Evolutionary conservation across 345 rosid species (phyloP).

Genomic region (Gossypium arboreum): DNA sequence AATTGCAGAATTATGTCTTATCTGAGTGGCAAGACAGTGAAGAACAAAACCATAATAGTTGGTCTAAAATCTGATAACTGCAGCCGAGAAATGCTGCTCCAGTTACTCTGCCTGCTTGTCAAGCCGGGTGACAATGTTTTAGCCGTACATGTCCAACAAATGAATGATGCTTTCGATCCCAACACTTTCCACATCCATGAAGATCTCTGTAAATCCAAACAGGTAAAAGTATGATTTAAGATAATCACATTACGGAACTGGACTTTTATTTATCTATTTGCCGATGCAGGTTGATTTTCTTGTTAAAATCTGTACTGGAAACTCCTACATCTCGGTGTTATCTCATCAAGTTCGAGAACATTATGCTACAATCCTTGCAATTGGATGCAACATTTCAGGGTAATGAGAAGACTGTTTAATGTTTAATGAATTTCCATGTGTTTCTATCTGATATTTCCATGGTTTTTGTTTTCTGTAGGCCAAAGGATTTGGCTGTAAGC

Average conservation of each 20-base stretch:
- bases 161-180: constrained; percentile 29
- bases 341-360: constrained; percentile 31
- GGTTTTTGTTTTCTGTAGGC: constrained; percentile 25
- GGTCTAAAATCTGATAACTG: constrained; percentile 33
- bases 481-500: constrained; percentile 24
- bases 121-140: constrained; percentile 29
- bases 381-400: constrained; percentile 39
- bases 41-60: constrained; percentile 30
- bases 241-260: neutral
- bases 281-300: constrained; percentile 35
- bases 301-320: constrained; percentile 32
- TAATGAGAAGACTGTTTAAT: neutral
- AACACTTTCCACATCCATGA: constrained; percentile 38
- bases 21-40: constrained; percentile 14
- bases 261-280: neutral
- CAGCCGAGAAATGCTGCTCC: constrained; percentile 30
- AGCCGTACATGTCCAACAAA: constrained; percentile 35
- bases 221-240: constrained; percentile 5
- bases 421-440: neutral
- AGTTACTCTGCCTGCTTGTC: constrained; percentile 16
- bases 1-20: constrained; percentile 12
- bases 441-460: neutral
- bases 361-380: constrained; percentile 36
- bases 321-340: constrained; percentile 28
- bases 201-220: constrained; percentile 35